A percentile compares a stretch with the other conserved stretches of the same genome.
phyloP scores from a whole-genome alignment of 495 filamentous ascomycete genomes.

The Apiosordaria backusii region DNA sequence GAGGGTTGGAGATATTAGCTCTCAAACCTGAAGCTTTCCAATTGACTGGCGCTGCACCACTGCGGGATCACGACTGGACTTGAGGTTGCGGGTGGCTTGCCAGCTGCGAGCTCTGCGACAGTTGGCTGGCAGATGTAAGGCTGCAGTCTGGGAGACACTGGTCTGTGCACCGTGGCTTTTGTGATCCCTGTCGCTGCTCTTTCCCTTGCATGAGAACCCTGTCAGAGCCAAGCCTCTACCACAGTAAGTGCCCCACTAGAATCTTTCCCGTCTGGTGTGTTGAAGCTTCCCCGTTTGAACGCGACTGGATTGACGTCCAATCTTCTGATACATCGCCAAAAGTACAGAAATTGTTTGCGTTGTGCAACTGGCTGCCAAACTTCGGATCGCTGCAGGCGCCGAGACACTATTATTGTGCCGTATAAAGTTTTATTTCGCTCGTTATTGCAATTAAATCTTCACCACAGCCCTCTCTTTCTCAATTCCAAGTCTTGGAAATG shows the following conservation, averaged over 20 bases:
- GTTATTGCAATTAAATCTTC: background rate
- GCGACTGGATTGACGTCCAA: background rate
- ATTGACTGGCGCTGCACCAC: background rate
- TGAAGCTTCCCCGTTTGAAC: background rate
- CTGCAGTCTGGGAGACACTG: no score
- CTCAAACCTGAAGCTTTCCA: background rate
- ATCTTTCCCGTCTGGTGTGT: constrained; percentile 7
- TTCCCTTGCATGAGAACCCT: constrained; percentile 8
- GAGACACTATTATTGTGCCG: no score
- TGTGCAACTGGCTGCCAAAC: background rate
- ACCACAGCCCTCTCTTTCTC: background rate
- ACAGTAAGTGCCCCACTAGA: constrained; percentile 13
- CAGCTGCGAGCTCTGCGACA: background rate
- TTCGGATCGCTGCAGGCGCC: no score
- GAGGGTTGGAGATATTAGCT: background rate
- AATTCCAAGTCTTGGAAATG: background rate
- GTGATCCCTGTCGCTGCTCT: background rate
- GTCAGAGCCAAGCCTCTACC: background rate
- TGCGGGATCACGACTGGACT: background rate
- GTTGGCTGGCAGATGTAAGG: background rate
- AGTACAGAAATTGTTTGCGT: background rate
- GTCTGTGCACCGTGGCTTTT: constrained; percentile 1
- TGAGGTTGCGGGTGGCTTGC: background rate
- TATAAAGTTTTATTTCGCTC: no score
- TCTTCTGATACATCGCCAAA: background rate